Evolutionary conservation across 1,139 yeast genomes (phyloP), one percentile per base, ranked within the genome.

Genomic region (Pichia sp.): DNA sequence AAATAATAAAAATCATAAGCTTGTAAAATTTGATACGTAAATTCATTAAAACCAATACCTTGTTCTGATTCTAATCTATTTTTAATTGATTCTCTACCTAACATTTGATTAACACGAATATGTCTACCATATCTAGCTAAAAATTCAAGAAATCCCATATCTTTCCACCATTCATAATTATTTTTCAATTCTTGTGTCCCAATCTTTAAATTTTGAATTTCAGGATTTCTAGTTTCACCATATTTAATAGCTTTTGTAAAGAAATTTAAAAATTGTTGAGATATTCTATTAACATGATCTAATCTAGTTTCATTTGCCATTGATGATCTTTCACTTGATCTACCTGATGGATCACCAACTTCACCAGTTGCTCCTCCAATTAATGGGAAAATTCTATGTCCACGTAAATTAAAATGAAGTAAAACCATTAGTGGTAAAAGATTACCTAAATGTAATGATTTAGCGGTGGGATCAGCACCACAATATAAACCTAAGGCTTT

Each of bases 281-380:
- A 70, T 39, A 91, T 86, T 15, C 66, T 63, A 1, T 51, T 51
- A 13, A 85, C 78, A 58, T 91, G 91, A n/a, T 61, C 62, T 29
- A 65, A 53, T 40, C 94, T 66, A 15, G 68, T 72, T 2, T 64
- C 58, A 2, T 66, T 68, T 13, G 68, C 78, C 65, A 89, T 69
- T 10, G 64, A 68, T 4, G 65, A 60, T 45, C 99, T 70, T 55
- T 87, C 97, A 0, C 88, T 76, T 1, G 72, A 65, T 52, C 96
- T 70, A 0, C 98, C 98, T 45, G 96, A 86, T 2, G 98, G 99
- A 60, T 91, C 99, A 6, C 99, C 99, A 2, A 91, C 95, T 14
- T 77, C 76, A 4, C 96, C 97, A 0, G 99, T 91, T 9, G 97
- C 98, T n/a, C 97, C 98, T 9, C 98, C 98, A 7, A 91, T 86